These are phyloP conservation scores for Zancudomyces culisetae DNA, from an alignment of 371 early-diverging fungal genomes.

Conservation along the genomic window DNA sequence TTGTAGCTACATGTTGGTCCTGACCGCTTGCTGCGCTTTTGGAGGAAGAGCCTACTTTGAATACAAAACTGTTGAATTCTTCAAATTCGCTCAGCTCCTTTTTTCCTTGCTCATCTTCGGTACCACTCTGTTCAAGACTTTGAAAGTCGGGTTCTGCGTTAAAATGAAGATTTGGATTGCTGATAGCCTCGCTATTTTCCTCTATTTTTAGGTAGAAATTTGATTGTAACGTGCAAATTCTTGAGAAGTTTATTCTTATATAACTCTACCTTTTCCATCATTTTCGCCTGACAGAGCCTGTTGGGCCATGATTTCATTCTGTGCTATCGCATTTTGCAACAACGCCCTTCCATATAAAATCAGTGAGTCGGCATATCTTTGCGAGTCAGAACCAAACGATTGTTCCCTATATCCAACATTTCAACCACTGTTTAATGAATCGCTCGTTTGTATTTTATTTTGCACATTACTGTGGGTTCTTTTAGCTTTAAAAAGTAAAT, in stretches of 20 bases:
- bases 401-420: conserved; percentile 28
- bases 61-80: not conserved
- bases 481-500: not conserved
- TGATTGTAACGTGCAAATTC: too few species aligned
- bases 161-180: conserved; percentile 16
- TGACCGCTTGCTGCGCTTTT: conserved; percentile 3
- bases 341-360: conserved; percentile 64
- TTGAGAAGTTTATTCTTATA: too few species aligned
- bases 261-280: conserved; percentile 7
- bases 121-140: conserved; percentile 3
- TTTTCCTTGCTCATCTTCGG: not conserved
- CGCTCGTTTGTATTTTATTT: not conserved
- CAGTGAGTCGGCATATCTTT: conserved; percentile 53
- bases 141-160: conserved; percentile 25
- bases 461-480: not conserved
- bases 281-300: conserved; percentile 22
- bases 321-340: conserved; percentile 51
- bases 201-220: too few species aligned
- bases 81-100: not conserved
- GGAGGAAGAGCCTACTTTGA: not conserved
- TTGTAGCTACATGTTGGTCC: not conserved
- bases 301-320: conserved; percentile 43
- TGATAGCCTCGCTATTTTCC: too few species aligned
- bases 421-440: not conserved
- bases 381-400: conserved; percentile 42